Conservation (phyloP, 208 protist species). For the Acanthamoeba rhysodes region DNA sequence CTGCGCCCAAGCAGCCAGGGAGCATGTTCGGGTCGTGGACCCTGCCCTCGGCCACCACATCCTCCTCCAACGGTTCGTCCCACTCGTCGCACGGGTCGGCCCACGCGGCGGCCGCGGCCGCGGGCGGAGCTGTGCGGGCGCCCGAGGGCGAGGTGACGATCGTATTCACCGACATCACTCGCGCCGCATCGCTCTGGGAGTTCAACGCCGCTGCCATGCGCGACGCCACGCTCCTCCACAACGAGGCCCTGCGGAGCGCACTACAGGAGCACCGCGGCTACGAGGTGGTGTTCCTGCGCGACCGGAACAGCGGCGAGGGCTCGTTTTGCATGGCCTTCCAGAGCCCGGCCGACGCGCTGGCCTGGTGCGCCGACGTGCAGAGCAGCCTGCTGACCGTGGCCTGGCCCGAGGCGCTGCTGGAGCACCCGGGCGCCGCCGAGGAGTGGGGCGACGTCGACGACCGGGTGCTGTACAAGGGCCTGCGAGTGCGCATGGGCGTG, state of each 20-base stretch:
- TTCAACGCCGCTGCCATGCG: not conserved
- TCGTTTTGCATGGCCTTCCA: slow-evolving; percentile 77
- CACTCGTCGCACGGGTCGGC: not conserved
- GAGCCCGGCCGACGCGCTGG: not conserved
- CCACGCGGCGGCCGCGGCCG: not conserved
- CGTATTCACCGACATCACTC: slow-evolving; percentile 30
- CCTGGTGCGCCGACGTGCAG: slow-evolving; percentile 61
- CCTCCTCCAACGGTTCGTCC: not conserved
- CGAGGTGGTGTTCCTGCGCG: slow-evolving; percentile 65
- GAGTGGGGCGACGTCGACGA: slow-evolving; percentile 65
- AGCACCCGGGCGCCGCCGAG: slow-evolving; percentile 68
- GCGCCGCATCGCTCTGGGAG: slow-evolving; percentile 29
- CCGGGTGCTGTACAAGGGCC: slow-evolving; percentile 36
- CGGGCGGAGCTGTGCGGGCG: not conserved
- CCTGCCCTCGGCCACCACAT: not conserved
- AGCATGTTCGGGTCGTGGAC: slow-evolving; percentile 22
- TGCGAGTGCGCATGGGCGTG: slow-evolving; percentile 69
- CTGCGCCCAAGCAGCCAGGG: not conserved
- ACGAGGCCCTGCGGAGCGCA: not conserved
- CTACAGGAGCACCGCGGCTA: slow-evolving; percentile 6
- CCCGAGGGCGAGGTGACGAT: slow-evolving; percentile 48
- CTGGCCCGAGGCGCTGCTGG: slow-evolving; percentile 46
- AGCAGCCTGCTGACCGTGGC: not conserved
- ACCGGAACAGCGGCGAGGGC: slow-evolving; percentile 62
- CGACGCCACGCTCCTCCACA: slow-evolving; percentile 39